Evolutionary conservation across 371 early-diverging fungal species (phyloP).

Genomic region (Mucor racemosus): DNA sequence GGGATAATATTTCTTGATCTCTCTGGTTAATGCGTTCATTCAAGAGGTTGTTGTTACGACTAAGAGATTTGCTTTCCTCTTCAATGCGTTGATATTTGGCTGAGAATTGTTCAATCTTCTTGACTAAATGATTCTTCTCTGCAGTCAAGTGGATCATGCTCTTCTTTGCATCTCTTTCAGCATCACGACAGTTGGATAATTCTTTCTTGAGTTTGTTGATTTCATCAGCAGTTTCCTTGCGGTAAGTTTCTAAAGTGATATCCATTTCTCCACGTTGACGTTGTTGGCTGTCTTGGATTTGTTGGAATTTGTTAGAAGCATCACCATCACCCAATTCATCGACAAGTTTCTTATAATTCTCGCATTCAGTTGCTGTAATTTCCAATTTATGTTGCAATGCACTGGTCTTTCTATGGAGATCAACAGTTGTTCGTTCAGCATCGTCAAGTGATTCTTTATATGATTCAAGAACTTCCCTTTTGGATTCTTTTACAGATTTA

Average conservation of each 20-base stretch:
- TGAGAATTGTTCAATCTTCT: not conserved
- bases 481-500: too few species aligned
- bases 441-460: constrained; percentile 8
- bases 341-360: constrained; percentile 14
- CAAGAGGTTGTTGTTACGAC: not conserved
- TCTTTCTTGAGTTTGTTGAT: constrained; percentile 15
- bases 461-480: too few species aligned
- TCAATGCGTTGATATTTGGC: not conserved
- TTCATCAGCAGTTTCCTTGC: constrained; percentile 8
- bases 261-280: constrained; percentile 15
- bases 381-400: constrained; percentile 5
- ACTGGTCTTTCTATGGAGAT: not conserved
- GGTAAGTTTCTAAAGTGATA: constrained; percentile 9
- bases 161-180: constrained; percentile 3
- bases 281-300: constrained; percentile 11
- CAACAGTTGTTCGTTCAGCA: not conserved
- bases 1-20: constrained; percentile 1
- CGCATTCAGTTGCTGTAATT: constrained; percentile 1
- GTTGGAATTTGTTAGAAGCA: constrained; percentile 3
- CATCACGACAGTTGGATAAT: not conserved
- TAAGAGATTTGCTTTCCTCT: constrained; percentile 4
- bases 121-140: not conserved
- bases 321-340: constrained; percentile 12
- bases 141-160: not conserved
- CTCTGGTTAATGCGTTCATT: constrained; percentile 1